Evolutionary conservation across 805 yeast species (phyloP), one percentile per base, ranked within the genome.

Genomic region (Vanderwaltozyma polyspora): DNA sequence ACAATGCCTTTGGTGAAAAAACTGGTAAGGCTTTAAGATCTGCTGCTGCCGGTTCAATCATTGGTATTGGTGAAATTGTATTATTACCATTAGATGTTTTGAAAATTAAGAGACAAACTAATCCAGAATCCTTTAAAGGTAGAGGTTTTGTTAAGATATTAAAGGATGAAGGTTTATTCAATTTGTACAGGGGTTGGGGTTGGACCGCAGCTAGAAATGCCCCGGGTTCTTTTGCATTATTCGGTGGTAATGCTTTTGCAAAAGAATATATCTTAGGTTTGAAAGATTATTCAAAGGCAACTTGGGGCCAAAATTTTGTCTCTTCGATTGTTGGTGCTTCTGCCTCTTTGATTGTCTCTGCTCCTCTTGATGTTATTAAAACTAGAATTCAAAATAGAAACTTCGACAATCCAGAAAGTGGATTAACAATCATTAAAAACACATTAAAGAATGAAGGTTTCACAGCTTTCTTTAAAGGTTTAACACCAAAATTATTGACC

Each of bases 141-240:
- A 82, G 98, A 68, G 97, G 98, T 9, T 87, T 91, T 65, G 41
- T 87, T 46, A 80, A 73, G 62, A 84, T 91, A 52, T 57, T 91
- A 40, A 55, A 68, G 36, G 98, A 91, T 57, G 98, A 91, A 65
- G 97, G 98, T 14, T 33, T 55, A 9, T 70, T 85, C 39, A 85
- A 91, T 17, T 69, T 91, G 48, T 91, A 91, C 67, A 73, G 95
- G 59, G 99, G 99, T 46, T 87, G 96, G 94, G 97, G 96, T 39
- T 91, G 99, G 99, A 91, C 99, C 40, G 94, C 94, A 48, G 99
- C 99, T 29, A 80, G 99, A 74, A 91, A 91, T 59, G 96, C 97
- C 2, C 99, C 99, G 25, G 99, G 99, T 40, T 85, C 95, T 2
- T 91, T 91, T 56, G 95, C 97, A 13, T 68, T 91, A 38, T 91